Evolutionary conservation across 1,284 basidiomycete species (phyloP).

Genomic region (Polyporus tsugae): DNA sequence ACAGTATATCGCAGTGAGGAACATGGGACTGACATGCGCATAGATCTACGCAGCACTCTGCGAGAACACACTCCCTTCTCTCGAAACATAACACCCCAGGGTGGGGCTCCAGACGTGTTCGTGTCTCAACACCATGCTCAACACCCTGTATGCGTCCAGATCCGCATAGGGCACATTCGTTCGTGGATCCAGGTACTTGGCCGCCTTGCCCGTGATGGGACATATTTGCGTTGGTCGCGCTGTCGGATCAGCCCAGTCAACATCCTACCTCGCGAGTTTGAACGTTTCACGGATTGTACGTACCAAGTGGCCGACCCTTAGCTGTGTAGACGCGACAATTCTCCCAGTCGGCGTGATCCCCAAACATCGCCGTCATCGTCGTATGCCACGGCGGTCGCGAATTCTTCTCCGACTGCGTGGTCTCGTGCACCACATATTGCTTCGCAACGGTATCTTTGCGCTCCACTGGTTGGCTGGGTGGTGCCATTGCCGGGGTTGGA

Average conservation of each 20-base stretch:
- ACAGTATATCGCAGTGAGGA: neutral
- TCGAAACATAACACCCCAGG: constrained; percentile 59
- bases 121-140: constrained; percentile 67
- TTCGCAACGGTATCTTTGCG: constrained; percentile 58
- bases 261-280: neutral
- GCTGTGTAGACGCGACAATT: constrained; percentile 66
- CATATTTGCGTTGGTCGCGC: constrained; percentile 70
- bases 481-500: constrained; percentile 31
- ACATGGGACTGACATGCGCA: neutral
- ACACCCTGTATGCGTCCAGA: constrained; percentile 65
- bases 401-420: constrained; percentile 53
- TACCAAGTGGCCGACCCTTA: constrained; percentile 69
- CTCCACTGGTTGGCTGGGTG: constrained; percentile 38
- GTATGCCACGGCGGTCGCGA: constrained; percentile 69
- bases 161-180: constrained; percentile 82
- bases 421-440: constrained; percentile 73
- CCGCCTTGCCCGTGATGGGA: constrained; percentile 68
- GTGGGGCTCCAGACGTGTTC: constrained; percentile 70
- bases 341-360: constrained; percentile 76
- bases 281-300: constrained; percentile 33
- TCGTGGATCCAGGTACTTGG: constrained; percentile 78
- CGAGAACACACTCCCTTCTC: constrained; percentile 28
- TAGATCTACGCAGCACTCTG: constrained; percentile 8
- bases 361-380: constrained; percentile 82
- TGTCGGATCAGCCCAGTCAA: constrained; percentile 37